Conservation (phyloP, 2,329 filamentous ascomycete genomes). For the Pseudopithomyces chartarum region DNA sequence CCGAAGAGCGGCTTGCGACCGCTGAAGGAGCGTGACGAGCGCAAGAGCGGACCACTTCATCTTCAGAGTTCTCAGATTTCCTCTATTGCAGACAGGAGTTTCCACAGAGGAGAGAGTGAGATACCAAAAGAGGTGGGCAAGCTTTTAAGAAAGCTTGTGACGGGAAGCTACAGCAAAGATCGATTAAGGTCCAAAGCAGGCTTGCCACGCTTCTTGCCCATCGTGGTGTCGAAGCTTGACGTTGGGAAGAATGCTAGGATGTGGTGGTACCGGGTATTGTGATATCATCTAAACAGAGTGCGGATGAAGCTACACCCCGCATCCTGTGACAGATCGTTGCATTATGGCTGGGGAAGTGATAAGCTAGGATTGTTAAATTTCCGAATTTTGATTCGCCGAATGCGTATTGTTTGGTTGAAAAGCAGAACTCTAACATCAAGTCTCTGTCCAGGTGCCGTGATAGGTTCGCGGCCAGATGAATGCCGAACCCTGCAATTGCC, state of each 20-base stretch:
- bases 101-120: neutral
- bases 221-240: neutral
- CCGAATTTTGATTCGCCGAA: neutral
- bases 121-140: neutral
- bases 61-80: neutral
- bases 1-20: constrained; percentile 18
- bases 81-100: neutral
- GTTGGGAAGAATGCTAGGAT: neutral
- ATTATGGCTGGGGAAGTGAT: constrained; percentile 1
- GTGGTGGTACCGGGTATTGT: constrained; percentile 6
- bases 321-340: neutral
- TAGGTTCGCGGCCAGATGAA: neutral
- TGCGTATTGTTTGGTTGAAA: neutral
- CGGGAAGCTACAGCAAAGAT: neutral
- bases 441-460: neutral
- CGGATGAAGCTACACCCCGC: constrained; percentile 7
- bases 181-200: neutral
- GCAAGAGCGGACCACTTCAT: constrained; percentile 17
- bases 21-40: constrained; percentile 9
- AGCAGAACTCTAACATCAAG: neutral
- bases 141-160: constrained; percentile 6
- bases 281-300: constrained; percentile 4
- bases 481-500: constrained; percentile 6
- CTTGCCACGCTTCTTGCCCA: constrained; percentile 1
- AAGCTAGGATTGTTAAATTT: neutral